phyloP scores from a whole-genome alignment of 805 yeast genomes.

The Hemisphaericaspora nanyangensis region DNA sequence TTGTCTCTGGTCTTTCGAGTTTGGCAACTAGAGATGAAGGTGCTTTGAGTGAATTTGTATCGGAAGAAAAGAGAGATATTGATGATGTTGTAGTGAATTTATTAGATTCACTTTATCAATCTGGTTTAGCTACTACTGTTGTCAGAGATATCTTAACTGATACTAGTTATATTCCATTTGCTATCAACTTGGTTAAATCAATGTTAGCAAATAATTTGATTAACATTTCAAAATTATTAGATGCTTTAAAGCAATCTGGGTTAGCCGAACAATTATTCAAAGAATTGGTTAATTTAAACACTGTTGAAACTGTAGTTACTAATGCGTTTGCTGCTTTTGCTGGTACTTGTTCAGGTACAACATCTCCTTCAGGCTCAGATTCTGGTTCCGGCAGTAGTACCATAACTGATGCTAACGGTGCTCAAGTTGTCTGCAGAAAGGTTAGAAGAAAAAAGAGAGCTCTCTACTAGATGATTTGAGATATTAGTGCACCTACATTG shows the following conservation, averaged over 20 bases:
- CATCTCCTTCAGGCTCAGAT: conserved; percentile 10
- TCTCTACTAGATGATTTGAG: conserved; percentile 8
- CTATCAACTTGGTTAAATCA: conserved; percentile 28
- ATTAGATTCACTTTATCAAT: conserved; percentile 36
- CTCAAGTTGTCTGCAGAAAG: conserved; percentile 13
- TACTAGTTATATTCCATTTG: conserved; percentile 32
- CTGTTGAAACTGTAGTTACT: conserved; percentile 30
- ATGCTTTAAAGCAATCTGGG: conserved; percentile 30
- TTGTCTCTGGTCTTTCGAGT: conserved; percentile 14
- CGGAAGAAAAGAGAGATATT: conserved; percentile 19
- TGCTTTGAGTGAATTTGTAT: conserved; percentile 6
- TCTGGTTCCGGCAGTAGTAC: conserved; percentile 9
- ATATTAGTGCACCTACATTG: too few species aligned
- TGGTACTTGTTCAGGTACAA: conserved; percentile 17
- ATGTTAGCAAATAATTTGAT: conserved; percentile 28
- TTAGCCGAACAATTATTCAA: conserved; percentile 31
- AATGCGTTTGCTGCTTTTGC: conserved; percentile 38
- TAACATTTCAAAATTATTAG: conserved; percentile 20
- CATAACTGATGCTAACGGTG: conserved; percentile 1
- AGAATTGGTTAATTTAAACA: conserved; percentile 28
- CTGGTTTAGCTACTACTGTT: conserved; percentile 40
- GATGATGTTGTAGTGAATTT: conserved; percentile 30
- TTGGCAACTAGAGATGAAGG: conserved; percentile 7
- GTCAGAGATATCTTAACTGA: conserved; percentile 38
- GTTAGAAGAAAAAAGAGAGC: conserved; percentile 30